phyloP scores from a whole-genome alignment of 2,329 filamentous ascomycete genomes.

The Dactylellina sp. region DNA sequence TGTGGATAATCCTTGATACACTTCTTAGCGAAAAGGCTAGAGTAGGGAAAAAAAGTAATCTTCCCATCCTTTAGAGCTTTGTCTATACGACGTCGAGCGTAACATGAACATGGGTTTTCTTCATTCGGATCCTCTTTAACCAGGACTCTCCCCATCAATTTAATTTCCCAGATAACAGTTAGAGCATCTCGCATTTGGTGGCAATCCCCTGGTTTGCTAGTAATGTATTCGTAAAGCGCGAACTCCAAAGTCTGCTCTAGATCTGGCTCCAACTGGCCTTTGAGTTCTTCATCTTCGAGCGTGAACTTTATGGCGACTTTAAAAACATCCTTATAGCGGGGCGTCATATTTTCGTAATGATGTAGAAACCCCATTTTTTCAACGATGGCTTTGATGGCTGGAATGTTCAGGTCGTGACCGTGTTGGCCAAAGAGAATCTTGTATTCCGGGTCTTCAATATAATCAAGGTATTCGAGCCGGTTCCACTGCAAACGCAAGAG shows the following conservation, averaged over 20 bases:
- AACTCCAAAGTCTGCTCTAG: slow-evolving; percentile 16
- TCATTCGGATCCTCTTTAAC: slow-evolving; percentile 3
- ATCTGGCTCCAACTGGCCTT: slow-evolving; percentile 19
- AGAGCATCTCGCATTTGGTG: slow-evolving; percentile 22
- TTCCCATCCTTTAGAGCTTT: slow-evolving; percentile 8
- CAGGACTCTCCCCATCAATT: slow-evolving; percentile 1
- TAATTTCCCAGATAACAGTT: slow-evolving; percentile 34
- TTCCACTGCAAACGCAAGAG: slow-evolving; percentile 37
- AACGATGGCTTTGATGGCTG: slow-evolving; percentile 6
- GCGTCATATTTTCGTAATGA: slow-evolving; percentile 18
- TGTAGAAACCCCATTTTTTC: neutral
- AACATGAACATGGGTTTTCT: slow-evolving; percentile 31
- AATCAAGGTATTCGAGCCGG: slow-evolving; percentile 4
- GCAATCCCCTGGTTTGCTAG: neutral
- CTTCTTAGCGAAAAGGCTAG: slow-evolving; percentile 11
- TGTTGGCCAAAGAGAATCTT: neutral
- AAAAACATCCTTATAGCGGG: slow-evolving; percentile 16
- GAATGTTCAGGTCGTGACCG: neutral
- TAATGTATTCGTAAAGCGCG: slow-evolving; percentile 38
- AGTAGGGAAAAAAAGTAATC: slow-evolving; percentile 14
- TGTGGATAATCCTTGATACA: slow-evolving; percentile 31
- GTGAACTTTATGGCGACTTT: slow-evolving; percentile 1
- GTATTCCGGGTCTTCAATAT: slow-evolving; percentile 5
- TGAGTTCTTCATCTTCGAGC: neutral
- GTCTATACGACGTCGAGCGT: slow-evolving; percentile 7